These are phyloP conservation scores for Colletotrichum sansevieriae DNA, from an alignment of 2,329 filamentous ascomycete species.

Conservation along the genomic window DNA sequence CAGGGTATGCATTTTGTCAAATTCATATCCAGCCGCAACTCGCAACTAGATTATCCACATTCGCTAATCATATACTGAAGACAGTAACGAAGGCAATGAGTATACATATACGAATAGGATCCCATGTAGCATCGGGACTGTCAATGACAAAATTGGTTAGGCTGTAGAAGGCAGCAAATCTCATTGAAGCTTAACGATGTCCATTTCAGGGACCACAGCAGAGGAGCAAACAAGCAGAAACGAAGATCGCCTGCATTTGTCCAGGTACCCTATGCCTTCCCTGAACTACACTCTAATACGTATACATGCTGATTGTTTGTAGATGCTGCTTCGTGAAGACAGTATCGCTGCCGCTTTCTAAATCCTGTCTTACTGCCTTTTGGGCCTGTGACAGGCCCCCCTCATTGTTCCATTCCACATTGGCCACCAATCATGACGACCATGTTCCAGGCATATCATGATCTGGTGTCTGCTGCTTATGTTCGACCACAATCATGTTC, in stretches of 20 bases:
- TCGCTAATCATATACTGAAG: too few relatives aligned
- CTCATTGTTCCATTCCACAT: slow-evolving; percentile 35
- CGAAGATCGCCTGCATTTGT: slow-evolving; percentile 36
- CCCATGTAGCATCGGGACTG: too few relatives aligned
- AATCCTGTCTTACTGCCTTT: slow-evolving; percentile 4
- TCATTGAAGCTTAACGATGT: too few relatives aligned
- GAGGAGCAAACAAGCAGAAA: slow-evolving; percentile 8
- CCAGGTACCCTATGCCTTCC: slow-evolving; percentile 26
- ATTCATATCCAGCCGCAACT: too few relatives aligned
- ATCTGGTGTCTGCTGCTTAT: slow-evolving; percentile 40
- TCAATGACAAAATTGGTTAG: too few relatives aligned
- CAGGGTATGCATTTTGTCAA: too few relatives aligned
- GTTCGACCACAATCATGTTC: slow-evolving; percentile 40
- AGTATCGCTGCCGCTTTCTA: slow-evolving; percentile 15
- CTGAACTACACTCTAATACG: slow-evolving; percentile 40
- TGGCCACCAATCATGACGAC: slow-evolving; percentile 35
- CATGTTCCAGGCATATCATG: slow-evolving; percentile 37
- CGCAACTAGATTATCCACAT: too few relatives aligned
- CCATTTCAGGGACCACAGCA: too few relatives aligned
- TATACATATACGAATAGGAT: too few relatives aligned
- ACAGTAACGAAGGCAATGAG: too few relatives aligned
- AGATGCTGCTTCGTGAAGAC: slow-evolving; percentile 27
- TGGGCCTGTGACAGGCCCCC: slow-evolving; percentile 4
- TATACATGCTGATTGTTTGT: slow-evolving; percentile 29
- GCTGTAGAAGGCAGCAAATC: too few relatives aligned